These are phyloP conservation scores for Cladophialophora exuberans DNA, from an alignment of 2,329 filamentous ascomycete genomes.

Conservation along the genomic window DNA sequence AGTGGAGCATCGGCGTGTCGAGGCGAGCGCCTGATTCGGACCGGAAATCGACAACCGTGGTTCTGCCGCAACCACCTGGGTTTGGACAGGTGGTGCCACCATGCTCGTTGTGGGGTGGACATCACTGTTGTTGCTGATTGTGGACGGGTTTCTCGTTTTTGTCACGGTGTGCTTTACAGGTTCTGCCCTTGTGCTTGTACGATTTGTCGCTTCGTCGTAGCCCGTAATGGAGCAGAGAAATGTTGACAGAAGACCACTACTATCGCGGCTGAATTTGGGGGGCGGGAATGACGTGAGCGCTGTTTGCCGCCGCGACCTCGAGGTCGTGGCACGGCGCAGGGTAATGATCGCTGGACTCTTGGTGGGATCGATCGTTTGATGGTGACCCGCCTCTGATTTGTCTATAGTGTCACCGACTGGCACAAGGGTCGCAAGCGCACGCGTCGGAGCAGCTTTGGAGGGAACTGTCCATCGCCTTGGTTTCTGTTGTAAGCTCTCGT, in stretches of 20 bases:
- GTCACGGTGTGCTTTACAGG: background rate
- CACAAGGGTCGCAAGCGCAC: slow-evolving; percentile 24
- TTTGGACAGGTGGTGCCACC: slow-evolving; percentile 26
- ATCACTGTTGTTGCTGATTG: slow-evolving; percentile 8
- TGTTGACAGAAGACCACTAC: slow-evolving; percentile 25
- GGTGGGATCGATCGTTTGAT: background rate
- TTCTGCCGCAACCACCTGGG: slow-evolving; percentile 22
- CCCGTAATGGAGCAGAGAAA: slow-evolving; percentile 27
- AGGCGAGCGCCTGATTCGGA: background rate
- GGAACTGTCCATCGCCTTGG: slow-evolving; percentile 29
- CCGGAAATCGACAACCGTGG: slow-evolving; percentile 11
- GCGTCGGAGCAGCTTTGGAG: slow-evolving; percentile 27
- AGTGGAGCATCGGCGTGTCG: slow-evolving; percentile 30
- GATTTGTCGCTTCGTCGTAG: slow-evolving; percentile 1
- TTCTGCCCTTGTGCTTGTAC: background rate
- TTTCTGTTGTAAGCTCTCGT: slow-evolving; percentile 3
- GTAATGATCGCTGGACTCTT: slow-evolving; percentile 34
- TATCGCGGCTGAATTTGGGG: slow-evolving; percentile 26
- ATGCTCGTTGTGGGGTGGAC: slow-evolving; percentile 19
- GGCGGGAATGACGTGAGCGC: slow-evolving; percentile 32
- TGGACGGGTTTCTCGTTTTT: slow-evolving; percentile 6
- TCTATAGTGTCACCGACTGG: slow-evolving; percentile 14
- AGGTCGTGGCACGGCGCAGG: slow-evolving; percentile 31
- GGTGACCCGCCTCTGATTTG: slow-evolving; percentile 4
- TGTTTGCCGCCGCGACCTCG: slow-evolving; percentile 10